phyloP scores from a whole-genome alignment of 2,329 filamentous ascomycete genomes.

The Fusarium sp. region DNA sequence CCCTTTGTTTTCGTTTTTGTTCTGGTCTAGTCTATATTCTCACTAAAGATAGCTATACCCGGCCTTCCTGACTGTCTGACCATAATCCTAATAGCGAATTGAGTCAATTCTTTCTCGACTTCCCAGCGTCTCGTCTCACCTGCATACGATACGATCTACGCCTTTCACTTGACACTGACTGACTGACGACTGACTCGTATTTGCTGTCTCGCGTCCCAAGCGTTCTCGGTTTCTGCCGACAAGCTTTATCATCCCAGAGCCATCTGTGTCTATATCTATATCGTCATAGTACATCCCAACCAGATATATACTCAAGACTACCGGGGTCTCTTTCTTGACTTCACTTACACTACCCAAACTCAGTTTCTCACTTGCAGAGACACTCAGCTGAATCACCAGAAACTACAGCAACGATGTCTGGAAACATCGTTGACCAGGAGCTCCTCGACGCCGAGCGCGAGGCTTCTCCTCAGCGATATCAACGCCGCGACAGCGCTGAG shows the following conservation, averaged over 20 bases:
- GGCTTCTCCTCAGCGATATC: slow-evolving; percentile 58
- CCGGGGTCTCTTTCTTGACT: background rate
- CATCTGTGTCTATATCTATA: too few species aligned
- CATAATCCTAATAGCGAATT: background rate
- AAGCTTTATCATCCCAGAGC: slow-evolving; percentile 19
- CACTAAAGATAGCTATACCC: background rate
- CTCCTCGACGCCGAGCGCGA: slow-evolving; percentile 65
- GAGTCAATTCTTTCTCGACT: slow-evolving; percentile 11
- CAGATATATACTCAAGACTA: slow-evolving; percentile 10
- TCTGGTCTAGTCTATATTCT: background rate
- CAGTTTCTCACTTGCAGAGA: background rate
- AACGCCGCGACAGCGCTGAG: slow-evolving; percentile 59
- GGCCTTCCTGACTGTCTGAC: slow-evolving; percentile 8
- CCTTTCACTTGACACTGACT: slow-evolving; percentile 11
- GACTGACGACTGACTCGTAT: slow-evolving; percentile 8
- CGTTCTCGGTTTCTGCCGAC: slow-evolving; percentile 11
- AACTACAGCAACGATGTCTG: slow-evolving; percentile 48
- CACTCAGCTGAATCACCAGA: background rate
- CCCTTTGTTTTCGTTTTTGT: slow-evolving; percentile 5
- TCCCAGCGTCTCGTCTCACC: slow-evolving; percentile 5
- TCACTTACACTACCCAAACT: background rate
- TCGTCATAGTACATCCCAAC: slow-evolving; percentile 40
- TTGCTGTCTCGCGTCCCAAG: slow-evolving; percentile 29
- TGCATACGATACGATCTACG: slow-evolving; percentile 10
- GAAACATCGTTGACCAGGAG: slow-evolving; percentile 66